Conservation (phyloP, 305 asterid genomes). For the Solanum hybrid region DNA sequence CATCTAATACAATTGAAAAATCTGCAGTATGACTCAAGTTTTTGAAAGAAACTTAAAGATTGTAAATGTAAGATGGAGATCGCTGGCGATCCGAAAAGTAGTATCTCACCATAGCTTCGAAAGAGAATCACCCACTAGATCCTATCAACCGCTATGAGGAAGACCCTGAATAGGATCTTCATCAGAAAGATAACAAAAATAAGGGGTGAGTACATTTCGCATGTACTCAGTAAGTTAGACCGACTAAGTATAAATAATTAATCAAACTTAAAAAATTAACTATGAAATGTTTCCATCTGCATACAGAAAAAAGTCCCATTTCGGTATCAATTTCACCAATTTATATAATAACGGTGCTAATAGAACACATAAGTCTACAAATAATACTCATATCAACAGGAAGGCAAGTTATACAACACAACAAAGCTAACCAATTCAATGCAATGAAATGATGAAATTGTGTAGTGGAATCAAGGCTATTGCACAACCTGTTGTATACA, state of each 20-base stretch:
- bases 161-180: background rate
- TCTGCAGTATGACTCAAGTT: background rate
- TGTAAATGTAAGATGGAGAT: background rate
- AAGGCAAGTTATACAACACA: background rate
- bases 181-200: background rate
- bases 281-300: background rate
- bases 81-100: background rate
- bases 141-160: background rate
- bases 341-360: background rate
- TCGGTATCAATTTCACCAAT: background rate
- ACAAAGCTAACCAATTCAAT: background rate
- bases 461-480: background rate
- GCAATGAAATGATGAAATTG: background rate
- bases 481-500: background rate
- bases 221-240: background rate
- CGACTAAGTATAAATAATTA: background rate
- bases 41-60: no score
- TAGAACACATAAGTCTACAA: background rate
- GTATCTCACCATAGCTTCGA: background rate
- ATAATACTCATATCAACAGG: background rate
- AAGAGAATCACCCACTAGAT: background rate
- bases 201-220: background rate
- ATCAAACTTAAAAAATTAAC: no score
- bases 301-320: no score
- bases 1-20: background rate